These are phyloP conservation scores for Cytidiella melzeri DNA, from an alignment of 768 basidiomycete species.

Conservation along the genomic window DNA sequence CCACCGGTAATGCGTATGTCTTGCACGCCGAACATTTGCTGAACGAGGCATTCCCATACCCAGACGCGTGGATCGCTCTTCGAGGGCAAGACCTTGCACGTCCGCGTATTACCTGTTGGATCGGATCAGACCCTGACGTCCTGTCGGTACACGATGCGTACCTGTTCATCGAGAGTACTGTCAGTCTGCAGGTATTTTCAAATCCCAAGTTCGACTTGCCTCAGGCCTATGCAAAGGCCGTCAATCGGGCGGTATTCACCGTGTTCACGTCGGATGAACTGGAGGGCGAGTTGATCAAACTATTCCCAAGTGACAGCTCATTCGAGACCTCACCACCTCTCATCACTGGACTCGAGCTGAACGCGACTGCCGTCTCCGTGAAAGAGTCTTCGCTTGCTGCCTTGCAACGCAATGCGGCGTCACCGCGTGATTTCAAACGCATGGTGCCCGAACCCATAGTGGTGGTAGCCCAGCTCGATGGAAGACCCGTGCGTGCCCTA, in stretches of 20 bases:
- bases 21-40: background rate
- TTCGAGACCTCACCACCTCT: too few relatives aligned
- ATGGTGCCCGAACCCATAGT: conserved; percentile 29
- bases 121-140: too few relatives aligned
- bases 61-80: background rate
- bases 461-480: conserved; percentile 28
- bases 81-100: background rate
- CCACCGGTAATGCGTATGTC: background rate
- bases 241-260: background rate
- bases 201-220: background rate
- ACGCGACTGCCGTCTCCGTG: background rate
- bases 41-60: background rate
- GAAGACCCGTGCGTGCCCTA: conserved; percentile 27
- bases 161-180: background rate
- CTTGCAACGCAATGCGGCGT: conserved; percentile 14
- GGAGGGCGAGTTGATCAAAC: background rate
- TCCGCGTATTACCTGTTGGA: background rate
- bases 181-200: background rate
- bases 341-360: too few relatives aligned
- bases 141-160: conserved; percentile 1
- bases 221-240: background rate
- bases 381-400: background rate
- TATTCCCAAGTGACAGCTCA: background rate
- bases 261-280: background rate
- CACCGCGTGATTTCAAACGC: conserved; percentile 11